Base-by-base conservation (phyloP, 2,329 filamentous ascomycete species). In the Aspergillus puulaauensis region DNA sequence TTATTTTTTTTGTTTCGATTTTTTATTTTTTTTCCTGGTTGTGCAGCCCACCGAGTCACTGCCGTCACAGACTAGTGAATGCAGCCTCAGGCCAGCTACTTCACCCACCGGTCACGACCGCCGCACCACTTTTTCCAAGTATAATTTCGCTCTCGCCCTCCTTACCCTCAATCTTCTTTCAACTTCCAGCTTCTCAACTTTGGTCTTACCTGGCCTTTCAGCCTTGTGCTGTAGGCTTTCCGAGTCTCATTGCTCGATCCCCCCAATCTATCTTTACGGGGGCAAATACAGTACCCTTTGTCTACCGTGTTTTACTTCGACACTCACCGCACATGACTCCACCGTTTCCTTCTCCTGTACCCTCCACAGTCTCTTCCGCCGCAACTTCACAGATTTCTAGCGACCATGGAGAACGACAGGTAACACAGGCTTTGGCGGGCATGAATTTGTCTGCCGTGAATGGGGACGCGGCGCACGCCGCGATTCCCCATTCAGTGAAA, bases 341-440 rank as follows among this genome's bases (percentile, higher is more conserved):
- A 58, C 67, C 66, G 67, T 70, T 72, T 62, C 64, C 68, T 60
- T 75, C 76, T 61, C 77, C 78, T 62, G 74, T 73, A 57, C 74
- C 76, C 56, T 79, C 77, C 59, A 68, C 73, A 68, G 65, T 74
- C 61, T 80, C 79, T 31, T 77, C 76, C 47, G 68, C 72, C 57
- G 68, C 73, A 60, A 64, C 73, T 27, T 76, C 77, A 49, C 67
- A 75, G 64, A 72, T 72, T 59, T 78, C 73, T 53, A 69, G 74
- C 61, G 70, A 74, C 52, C 68, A 75, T 75, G 72, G 70, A 65
- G 71, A 75, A 48, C 64, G 65, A 61, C 67, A 74, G 75, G 70
- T 79, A 77, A 73, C 75, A 74, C 70, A 70, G 53, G 71, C 75
- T 66, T 58, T 77, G 55, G 75, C 75, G 73, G 75, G 75, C 69